Evolutionary conservation across 441 rosid species (phyloP), one percentile per base, ranked within the genome.

Genomic region (Viola pubescens): DNA sequence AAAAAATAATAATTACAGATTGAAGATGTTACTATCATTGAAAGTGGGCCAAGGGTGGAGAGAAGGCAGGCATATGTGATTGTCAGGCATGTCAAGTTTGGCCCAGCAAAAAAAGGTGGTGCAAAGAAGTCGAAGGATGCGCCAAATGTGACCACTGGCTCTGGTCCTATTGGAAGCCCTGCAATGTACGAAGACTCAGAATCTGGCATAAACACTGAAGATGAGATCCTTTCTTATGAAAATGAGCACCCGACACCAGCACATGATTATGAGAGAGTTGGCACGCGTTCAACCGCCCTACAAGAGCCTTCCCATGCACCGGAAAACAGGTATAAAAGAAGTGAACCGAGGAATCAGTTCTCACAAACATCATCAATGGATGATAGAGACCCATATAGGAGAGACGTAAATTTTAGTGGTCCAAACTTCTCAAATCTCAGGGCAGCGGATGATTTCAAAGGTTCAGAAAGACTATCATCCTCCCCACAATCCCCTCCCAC

Each of bases 71-170:
- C 97, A 47, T 86, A 75, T 77, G 82, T 76, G 40, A 46, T 90
- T 37, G 79, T 86, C 61, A 75, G 92, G 74, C 97, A 90, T 52
- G 72, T 66, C 50, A 94, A 88, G 77, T 94, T 84, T 66, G 97
- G 96, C 6, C 84, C 75, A 38, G 37, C 84, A 9, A 90, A 86
- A 82, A 90, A 82, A 74, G 82, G 89, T 58, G 73, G 75, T 59
- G 75, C 61, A 9, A 85, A 75, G 55, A 87, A 76, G 46, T 37
- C 49, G 38, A 49, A 64, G 66, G 8, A 38, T 11, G 4, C 52
- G n/a, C 49, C 54, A n/a, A 40, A 67, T 14, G 57, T 59, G 14
- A 75, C 54, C 37, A 74, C 61, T 13, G 48, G 48, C 47, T 50
- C 73, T 49, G 70, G 67, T 60, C 34, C 58, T 57, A 37, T 52